Evolutionary conservation across 148 eudicot species (phyloP), one percentile per base, ranked within the genome.

Genomic region (Silene uniflora): DNA sequence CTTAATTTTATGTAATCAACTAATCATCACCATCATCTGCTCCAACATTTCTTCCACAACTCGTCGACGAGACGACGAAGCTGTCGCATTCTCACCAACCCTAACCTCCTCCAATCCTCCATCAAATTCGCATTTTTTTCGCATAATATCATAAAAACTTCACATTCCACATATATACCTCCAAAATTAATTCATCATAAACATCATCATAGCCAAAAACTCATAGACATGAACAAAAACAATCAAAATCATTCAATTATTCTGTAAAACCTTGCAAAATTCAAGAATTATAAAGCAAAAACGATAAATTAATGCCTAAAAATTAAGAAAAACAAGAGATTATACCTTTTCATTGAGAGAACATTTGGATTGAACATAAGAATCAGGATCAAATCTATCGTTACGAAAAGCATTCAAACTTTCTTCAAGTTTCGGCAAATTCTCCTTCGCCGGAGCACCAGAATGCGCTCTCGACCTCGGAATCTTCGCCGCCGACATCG

Each of bases 301-400:
- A 22, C 14, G 8, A 9, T 42, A 75, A 75, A 54, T 4, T 39
- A 17, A 13, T 5, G 21, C 9, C 42, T 1, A n/a, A 1, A n/a
- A n/a, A 61, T 3, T 52, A 44, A 42, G 19, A 5, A 7, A 17
- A 44, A 42, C 11, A 46, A 44, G 35, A 8, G 19, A 56, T 39
- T 29, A 23, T 46, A 95, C 98, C 98, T 92, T 90, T 27, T 95
- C 98, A 64, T 81, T 89, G 35, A 92, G 80, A 46, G 98, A 83
- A 69, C 94, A 95, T 78, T 89, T 92, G 84, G 96, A 86, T 81
- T 92, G 90, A 59, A 95, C 92, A 76, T 74, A 92, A 52, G 56
- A 10, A 52, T 52, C 56, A 52, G 56, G 56, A 52, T 92, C 93
- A 78, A 92, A 95, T 58, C 82, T 85, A 82, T 92, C 91, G 77